A percentile compares a stretch with the other conserved stretches of the same genome.
These are phyloP conservation scores for Thermoascus crustaceus DNA, from an alignment of 2,329 filamentous ascomycete genomes.

Conservation along the genomic window DNA sequence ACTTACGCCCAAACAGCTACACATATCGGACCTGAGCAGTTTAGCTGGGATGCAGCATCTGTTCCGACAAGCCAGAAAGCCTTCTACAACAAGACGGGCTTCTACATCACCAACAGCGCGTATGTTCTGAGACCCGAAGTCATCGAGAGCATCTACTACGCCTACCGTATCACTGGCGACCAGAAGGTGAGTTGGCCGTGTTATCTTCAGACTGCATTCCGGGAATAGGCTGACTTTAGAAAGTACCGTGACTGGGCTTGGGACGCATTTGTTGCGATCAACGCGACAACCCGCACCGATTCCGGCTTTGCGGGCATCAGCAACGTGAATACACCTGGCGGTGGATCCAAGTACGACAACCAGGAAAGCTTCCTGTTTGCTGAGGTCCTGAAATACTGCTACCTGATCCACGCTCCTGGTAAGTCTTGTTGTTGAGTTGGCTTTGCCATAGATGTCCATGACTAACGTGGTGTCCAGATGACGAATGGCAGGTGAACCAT, in stretches of 20 bases:
- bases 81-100: constrained; percentile 62
- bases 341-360: constrained; percentile 57
- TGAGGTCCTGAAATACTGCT: constrained; percentile 81
- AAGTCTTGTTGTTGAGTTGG: constrained; percentile 6
- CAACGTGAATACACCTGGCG: constrained; percentile 56
- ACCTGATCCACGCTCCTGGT: constrained; percentile 55
- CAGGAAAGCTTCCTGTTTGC: constrained; percentile 87
- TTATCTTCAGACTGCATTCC: constrained; percentile 3
- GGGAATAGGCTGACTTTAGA: background rate
- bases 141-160: constrained; percentile 79
- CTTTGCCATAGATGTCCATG: constrained; percentile 5
- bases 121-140: constrained; percentile 75
- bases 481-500: constrained; percentile 49
- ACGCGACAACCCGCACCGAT: constrained; percentile 52
- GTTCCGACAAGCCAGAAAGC: constrained; percentile 40
- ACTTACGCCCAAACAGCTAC: constrained; percentile 64
- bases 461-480: constrained; percentile 38
- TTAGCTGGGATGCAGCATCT: constrained; percentile 52
- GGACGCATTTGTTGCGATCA: constrained; percentile 65
- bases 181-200: constrained; percentile 41
- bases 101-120: constrained; percentile 54
- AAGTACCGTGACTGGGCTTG: constrained; percentile 76
- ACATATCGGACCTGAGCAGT: constrained; percentile 67
- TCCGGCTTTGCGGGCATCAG: constrained; percentile 59
- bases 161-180: constrained; percentile 70